Conservation (phyloP, 148 eudicot genomes). For the Mesembryanthemum crystallinum region DNA sequence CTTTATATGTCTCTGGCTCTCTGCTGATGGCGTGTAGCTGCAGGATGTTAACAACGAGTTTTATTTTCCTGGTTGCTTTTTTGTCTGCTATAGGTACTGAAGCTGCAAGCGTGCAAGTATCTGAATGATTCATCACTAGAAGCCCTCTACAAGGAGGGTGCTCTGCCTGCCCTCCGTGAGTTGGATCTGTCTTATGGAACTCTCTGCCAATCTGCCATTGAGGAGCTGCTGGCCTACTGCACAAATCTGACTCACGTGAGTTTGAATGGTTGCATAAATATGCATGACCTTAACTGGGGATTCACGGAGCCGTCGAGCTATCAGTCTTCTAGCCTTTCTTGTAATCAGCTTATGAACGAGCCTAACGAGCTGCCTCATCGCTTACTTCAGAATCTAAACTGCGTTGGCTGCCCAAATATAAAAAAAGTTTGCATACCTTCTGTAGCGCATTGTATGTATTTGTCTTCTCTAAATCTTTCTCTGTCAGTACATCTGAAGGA, state of each 20-base stretch:
- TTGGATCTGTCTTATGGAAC: slow-evolving; percentile 94
- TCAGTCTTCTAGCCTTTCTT: slow-evolving; percentile 28
- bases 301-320: slow-evolving; percentile 29
- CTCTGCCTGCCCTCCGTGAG: slow-evolving; percentile 78
- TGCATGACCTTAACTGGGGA: slow-evolving; percentile 93
- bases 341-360: slow-evolving; percentile 19
- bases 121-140: slow-evolving; percentile 72
- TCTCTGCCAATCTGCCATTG: slow-evolving; percentile 81
- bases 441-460: slow-evolving; percentile 54
- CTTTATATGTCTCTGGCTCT: not conserved
- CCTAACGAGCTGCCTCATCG: slow-evolving; percentile 49
- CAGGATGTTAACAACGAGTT: not conserved
- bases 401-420: slow-evolving; percentile 90
- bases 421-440: slow-evolving; percentile 72
- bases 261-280: slow-evolving; percentile 84
- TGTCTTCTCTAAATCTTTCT: slow-evolving; percentile 80
- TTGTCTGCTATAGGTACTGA: slow-evolving; percentile 50
- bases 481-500: slow-evolving; percentile 76
- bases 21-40: not conserved
- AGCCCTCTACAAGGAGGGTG: slow-evolving; percentile 75
- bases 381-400: slow-evolving; percentile 73
- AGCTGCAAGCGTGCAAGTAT: slow-evolving; percentile 96
- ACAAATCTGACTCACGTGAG: slow-evolving; percentile 83
- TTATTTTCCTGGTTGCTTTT: not conserved
- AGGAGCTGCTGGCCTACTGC: slow-evolving; percentile 79